Base-by-base conservation (phyloP, 495 filamentous ascomycete species). In the Aspergillus taichungensis region DNA sequence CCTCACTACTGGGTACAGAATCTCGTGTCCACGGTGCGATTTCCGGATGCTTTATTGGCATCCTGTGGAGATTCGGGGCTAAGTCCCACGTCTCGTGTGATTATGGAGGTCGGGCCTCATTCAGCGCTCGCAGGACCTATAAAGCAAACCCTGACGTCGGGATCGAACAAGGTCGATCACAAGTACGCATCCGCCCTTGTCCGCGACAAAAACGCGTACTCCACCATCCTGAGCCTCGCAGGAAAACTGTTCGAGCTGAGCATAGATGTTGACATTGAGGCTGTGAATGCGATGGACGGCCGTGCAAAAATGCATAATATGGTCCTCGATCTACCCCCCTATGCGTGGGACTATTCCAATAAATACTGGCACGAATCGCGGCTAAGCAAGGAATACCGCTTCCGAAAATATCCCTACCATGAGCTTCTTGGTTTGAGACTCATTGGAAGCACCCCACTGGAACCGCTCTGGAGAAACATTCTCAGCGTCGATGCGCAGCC, bases 1-100 rank as follows among this genome's bases (percentile, higher is more conserved):
- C 60, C 63, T 6, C 53, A 61, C 3, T 78, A 80, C 56, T 80
- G 76, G 76, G 70, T 72, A 6, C 52, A 70, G 38, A 80, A 79
- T 50, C 62, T 80, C 11, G 69, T 73, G 1, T 69, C 66, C 30
- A 62, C 68, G 0, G 75, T 78, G 2, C 61, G 56, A 33, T 78
- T 78, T 32, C 0, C 32, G 1, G n/a, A 18, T 8, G 46, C 54
- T 29, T 30, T 48, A 40, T n/a, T 12, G 6, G 14, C 18, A 24
- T 24, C 18, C 18, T 24, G 18, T 24, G 18, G 18, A 24, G 18
- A 4, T 24, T 4, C 4, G 2, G 18, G 18, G 18, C 2, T 24
- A 24, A 24, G 4, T 2, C 18, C 18, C 18, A 24, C 18, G 18
- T 24, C 18, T 58, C 46, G 50, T 12, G 31, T 61, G 3, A 41